Base-by-base conservation (phyloP, 228 moss, liverwort and hornwort genomes). In the Sphagnum fallax region DNA sequence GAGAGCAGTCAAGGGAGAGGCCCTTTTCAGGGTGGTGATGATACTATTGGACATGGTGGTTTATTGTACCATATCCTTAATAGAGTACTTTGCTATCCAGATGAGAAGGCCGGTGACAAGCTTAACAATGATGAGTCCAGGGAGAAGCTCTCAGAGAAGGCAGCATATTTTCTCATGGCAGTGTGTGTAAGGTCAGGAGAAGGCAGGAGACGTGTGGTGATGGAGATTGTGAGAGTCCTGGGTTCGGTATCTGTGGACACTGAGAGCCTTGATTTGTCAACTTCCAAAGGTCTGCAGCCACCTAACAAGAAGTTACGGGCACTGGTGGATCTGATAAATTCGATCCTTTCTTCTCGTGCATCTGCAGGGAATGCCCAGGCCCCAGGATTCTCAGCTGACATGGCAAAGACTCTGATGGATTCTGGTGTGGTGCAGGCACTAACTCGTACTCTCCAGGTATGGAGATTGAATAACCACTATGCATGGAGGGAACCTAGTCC, bases 1-100 rank as follows among this genome's bases (percentile, higher is more conserved):
- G 95, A 96, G 80, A 96, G 95, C 52, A 96, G 92, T 79, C 92
- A 92, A 84, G 92, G 92, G 73, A 86, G 95, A 72, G 95, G 95
- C 53, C 95, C 95, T 60, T 80, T 83, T 15, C 95, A 89, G 65
- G 95, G 89, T 73, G 95, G 95, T 55, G 65, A 70, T 65, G 95
- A 96, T 62, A 92, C 84, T 57, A 89, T 96, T 76, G 95, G 95
- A 48, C 95, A 96, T 66, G 95, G 95, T 49, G 95, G 95, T 50
- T 85, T 96, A 48, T 83, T 96, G n/a, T 96, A 96, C 75, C 95
- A 96, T 80, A 86, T 96, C 66, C 91, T 96, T 53, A 92, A 96
- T 60, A 86, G 95, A 70, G 74, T 96, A 13, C 95, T 96, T 66
- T 91, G 92, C 10, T 88, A 89, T 74, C 81, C 92, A 63, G 82